phyloP scores from a whole-genome alignment of 768 basidiomycete genomes.

The Boletus reticulatus region DNA sequence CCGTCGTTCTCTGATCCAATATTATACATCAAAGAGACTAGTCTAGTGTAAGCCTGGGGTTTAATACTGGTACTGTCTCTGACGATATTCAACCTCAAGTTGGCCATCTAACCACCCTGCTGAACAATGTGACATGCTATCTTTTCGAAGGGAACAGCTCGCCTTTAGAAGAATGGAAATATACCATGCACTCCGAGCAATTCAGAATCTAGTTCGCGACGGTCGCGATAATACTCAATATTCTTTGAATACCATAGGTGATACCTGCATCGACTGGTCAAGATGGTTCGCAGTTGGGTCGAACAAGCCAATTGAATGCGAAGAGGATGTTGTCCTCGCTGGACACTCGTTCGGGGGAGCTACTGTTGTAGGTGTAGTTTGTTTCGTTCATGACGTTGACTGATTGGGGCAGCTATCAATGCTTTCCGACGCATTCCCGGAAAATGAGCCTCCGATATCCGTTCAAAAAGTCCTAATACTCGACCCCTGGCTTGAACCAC shows the following conservation, averaged over 20 bases:
- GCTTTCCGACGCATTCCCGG: conserved; percentile 48
- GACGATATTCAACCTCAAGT: conserved; percentile 8
- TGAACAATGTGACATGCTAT: conserved; percentile 32
- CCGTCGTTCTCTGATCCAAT: conserved; percentile 32
- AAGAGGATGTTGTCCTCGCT: conserved; percentile 37
- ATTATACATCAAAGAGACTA: conserved; percentile 55
- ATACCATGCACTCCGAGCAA: conserved; percentile 57
- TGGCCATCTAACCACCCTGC: conserved; percentile 24
- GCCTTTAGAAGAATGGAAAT: conserved; percentile 68
- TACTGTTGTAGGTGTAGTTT: conserved; percentile 41
- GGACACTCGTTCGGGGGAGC: conserved; percentile 62
- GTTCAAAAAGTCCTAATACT: conserved; percentile 59
- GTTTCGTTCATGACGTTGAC: not conserved
- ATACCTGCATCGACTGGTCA: conserved; percentile 32
- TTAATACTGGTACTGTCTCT: not conserved
- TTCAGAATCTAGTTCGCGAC: conserved; percentile 49
- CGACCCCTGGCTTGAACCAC: conserved; percentile 85
- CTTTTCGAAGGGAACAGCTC: conserved; percentile 69
- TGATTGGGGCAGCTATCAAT: conserved; percentile 46
- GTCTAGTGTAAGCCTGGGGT: conserved; percentile 47
- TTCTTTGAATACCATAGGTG: conserved; percentile 40
- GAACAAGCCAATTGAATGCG: conserved; percentile 30
- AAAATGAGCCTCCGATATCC: conserved; percentile 44
- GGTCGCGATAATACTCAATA: conserved; percentile 21
- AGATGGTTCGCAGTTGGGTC: conserved; percentile 39